phyloP scores from a whole-genome alignment of 2,329 filamentous ascomycete genomes.

The Lecanicillium sp. region DNA sequence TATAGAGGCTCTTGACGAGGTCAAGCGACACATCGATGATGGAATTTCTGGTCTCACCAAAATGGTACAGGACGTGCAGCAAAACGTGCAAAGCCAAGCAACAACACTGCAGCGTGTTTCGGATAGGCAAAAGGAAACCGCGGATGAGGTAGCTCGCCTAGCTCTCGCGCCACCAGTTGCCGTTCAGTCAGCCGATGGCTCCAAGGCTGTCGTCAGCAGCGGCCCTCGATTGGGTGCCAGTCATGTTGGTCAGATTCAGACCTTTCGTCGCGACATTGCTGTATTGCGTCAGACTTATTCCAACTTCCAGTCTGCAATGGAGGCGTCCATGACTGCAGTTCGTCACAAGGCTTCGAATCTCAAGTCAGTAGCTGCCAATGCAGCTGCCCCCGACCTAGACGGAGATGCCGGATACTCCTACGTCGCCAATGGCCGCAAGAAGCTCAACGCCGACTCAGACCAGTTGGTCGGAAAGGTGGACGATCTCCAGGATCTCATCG shows the following conservation, averaged over 20 bases:
- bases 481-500: slow-evolving; percentile 93
- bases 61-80: slow-evolving; percentile 80
- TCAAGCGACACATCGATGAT: slow-evolving; percentile 94
- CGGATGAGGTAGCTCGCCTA: slow-evolving; percentile 72
- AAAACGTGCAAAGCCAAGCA: slow-evolving; percentile 77
- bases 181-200: slow-evolving; percentile 36
- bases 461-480: slow-evolving; percentile 87
- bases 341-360: slow-evolving; percentile 75
- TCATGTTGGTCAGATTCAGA: slow-evolving; percentile 74
- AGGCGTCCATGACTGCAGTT: slow-evolving; percentile 78
- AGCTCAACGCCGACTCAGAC: slow-evolving; percentile 80
- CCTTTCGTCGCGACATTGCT: slow-evolving; percentile 78
- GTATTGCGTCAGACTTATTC: slow-evolving; percentile 90
- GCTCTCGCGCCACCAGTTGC: slow-evolving; percentile 40
- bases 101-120: slow-evolving; percentile 78
- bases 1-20: slow-evolving; percentile 86
- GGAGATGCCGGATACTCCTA: slow-evolving; percentile 79
- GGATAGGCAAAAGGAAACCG: slow-evolving; percentile 82
- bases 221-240: slow-evolving; percentile 46
- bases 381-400: slow-evolving; percentile 63
- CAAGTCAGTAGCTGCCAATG: slow-evolving; percentile 67
- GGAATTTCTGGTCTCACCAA: slow-evolving; percentile 73
- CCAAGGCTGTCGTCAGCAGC: slow-evolving; percentile 26
- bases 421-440: slow-evolving; percentile 80
- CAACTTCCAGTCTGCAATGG: slow-evolving; percentile 81